Evolutionary conservation across 805 yeast genomes (phyloP).

Genomic region (Pichia cephalocereana): DNA sequence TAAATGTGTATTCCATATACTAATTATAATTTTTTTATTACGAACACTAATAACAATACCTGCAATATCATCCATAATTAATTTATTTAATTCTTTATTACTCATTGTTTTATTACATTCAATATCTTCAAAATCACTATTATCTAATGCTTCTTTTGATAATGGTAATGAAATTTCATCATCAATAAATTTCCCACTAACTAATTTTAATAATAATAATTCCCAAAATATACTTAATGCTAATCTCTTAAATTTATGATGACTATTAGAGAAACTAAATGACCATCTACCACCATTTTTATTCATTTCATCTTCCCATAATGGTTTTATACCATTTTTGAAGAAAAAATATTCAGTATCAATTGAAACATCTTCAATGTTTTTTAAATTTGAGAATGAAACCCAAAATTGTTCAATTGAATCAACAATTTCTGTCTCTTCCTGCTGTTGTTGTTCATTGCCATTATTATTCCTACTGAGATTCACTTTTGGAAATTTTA

Average conservation of each 20-base stretch:
- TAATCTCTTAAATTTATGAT: slow-evolving; percentile 10
- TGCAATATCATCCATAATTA: slow-evolving; percentile 41
- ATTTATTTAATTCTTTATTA: slow-evolving; percentile 3
- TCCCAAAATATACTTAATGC: slow-evolving; percentile 42
- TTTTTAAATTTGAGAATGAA: slow-evolving; percentile 31
- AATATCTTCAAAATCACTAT: slow-evolving; percentile 4
- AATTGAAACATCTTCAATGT: slow-evolving; percentile 29
- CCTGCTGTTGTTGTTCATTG: slow-evolving; percentile 6
- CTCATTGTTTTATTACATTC: neutral
- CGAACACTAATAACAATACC: slow-evolving; percentile 55
- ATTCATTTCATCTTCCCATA: slow-evolving; percentile 61
- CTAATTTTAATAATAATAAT: slow-evolving; percentile 39
- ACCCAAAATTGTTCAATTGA: slow-evolving; percentile 48
- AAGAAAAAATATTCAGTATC: slow-evolving; percentile 50
- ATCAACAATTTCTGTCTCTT: slow-evolving; percentile 25
- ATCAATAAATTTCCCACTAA: slow-evolving; percentile 38
- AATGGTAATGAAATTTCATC: neutral
- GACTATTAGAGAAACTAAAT: slow-evolving; percentile 20
- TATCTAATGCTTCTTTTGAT: neutral
- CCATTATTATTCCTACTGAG: too few species aligned
- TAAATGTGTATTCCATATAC: slow-evolving; percentile 51
- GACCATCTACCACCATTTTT: slow-evolving; percentile 57
- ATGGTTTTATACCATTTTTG: slow-evolving; percentile 51
- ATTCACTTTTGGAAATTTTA: slow-evolving; percentile 28
- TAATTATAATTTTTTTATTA: slow-evolving; percentile 48